Base-by-base conservation (phyloP, 768 basidiomycete species). In the Pulveroboletus sp. region DNA sequence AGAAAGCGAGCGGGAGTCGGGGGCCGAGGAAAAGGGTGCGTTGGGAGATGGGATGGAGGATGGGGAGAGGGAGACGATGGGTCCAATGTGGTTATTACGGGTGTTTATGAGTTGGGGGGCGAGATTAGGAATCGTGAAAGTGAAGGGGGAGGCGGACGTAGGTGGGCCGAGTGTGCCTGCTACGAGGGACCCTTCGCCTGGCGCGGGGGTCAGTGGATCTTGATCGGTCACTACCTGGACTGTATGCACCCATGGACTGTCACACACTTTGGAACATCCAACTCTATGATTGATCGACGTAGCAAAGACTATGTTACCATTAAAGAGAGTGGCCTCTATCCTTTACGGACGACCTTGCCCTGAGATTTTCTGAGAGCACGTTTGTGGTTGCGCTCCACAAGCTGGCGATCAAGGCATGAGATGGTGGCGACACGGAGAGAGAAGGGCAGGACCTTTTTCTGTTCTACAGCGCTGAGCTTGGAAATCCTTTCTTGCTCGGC, bases 81-180 rank as follows among this genome's bases (percentile, higher is more conserved):
- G 80, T 47, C 86, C 86, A 31, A 82, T 87, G 75, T 89, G 88
- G 88, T 63, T 89, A 46, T 68, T 90, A 58, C 73, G 76, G 59
- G 80, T 89, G 68, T 86, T 90, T 64, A 87, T 82, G 39, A 85
- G 83, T 50, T 89, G 85, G 86, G 84, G 82, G 7, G 78, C 79
- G 34, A 76, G 75, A 54, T 80, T 85, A 80, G 77, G 78, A 44
- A 74, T 76, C 50, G 49, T 62, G 19, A 62, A 56, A 27, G 49
- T 62, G 19, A 62, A 56, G 26, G 43, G 57, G 10, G 60, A 54
- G 36, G 43, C 54, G 36, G 64, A 57, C 16, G 46, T 56, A n/a
- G 53, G 57, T 54, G 58, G 40, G 42, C 27, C 37, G 23, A 41
- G 47, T 9, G 54, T 53, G 43, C 47, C 57, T 36, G 43, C 26